These are phyloP conservation scores for Phytophthora colocasiae DNA, from an alignment of 352 stramenopile genomes.

Conservation along the genomic window DNA sequence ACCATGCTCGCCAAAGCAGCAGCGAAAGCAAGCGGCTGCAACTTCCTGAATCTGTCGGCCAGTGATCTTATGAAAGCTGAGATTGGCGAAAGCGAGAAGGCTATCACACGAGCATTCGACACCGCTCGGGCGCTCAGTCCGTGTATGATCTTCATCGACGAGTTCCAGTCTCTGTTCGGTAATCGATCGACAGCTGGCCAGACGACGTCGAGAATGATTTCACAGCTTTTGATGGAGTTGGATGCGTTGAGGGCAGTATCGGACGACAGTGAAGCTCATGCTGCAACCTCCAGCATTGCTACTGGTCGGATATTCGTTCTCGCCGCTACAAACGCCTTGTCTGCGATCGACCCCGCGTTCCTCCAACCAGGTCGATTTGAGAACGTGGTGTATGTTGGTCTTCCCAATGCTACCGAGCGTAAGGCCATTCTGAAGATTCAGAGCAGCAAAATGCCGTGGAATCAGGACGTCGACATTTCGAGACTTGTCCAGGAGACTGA, in stretches of 20 bases:
- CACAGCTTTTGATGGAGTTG: conserved; percentile 85
- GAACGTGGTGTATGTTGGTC: conserved; percentile 80
- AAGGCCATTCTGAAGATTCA: conserved; percentile 75
- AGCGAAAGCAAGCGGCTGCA: conserved; percentile 79
- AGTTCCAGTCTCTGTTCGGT: conserved; percentile 89
- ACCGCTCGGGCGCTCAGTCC: conserved; percentile 76
- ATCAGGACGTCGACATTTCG: conserved; percentile 51
- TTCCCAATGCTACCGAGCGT: conserved; percentile 62
- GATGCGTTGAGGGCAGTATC: conserved; percentile 69
- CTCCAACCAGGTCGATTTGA: conserved; percentile 87
- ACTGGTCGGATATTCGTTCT: conserved; percentile 79
- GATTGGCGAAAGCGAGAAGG: conserved; percentile 88
- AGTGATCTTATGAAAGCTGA: conserved; percentile 86
- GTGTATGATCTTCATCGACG: conserved; percentile 90
- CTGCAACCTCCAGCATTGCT: conserved; percentile 13
- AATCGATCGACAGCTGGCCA: conserved; percentile 76
- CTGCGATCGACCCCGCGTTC: conserved; percentile 82
- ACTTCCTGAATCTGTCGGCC: conserved; percentile 81
- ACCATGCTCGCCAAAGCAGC: conserved; percentile 88
- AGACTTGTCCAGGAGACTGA: conserved; percentile 63
- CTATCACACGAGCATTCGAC: conserved; percentile 74
- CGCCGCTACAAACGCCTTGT: conserved; percentile 78
- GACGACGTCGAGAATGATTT: conserved; percentile 88
- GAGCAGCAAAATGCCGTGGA: conserved; percentile 75
- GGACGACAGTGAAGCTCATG: conserved; percentile 47